phyloP scores from a whole-genome alignment of 2,329 filamentous ascomycete genomes.

The Microdochium bolleyi region DNA sequence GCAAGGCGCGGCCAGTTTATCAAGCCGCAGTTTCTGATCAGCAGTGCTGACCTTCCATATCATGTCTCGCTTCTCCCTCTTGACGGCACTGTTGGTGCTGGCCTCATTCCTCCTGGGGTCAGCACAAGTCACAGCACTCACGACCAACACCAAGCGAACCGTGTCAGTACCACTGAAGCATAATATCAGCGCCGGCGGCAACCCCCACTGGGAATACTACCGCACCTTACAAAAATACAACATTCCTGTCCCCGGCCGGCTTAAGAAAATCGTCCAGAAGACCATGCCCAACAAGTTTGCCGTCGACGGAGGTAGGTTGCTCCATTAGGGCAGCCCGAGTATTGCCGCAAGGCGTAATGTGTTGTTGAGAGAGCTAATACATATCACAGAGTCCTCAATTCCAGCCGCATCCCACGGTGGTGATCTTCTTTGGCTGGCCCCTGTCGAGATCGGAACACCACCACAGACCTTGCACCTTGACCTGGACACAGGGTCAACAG shows the following conservation, averaged over 20 bases:
- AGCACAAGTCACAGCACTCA: neutral
- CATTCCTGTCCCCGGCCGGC: constrained; percentile 16
- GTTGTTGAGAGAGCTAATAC: constrained; percentile 6
- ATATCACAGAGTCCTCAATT: constrained; percentile 19
- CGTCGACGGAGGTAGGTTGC: constrained; percentile 7
- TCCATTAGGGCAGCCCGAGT: neutral
- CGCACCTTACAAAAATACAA: constrained; percentile 23
- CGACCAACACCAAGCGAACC: neutral
- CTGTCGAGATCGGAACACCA: constrained; percentile 37
- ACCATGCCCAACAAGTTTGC: constrained; percentile 11
- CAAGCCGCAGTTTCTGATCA: too few relatives aligned
- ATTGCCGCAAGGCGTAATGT: neutral
- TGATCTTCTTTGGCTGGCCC: constrained; percentile 34
- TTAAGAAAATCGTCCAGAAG: constrained; percentile 16
- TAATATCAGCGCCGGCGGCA: constrained; percentile 11
- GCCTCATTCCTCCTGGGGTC: neutral
- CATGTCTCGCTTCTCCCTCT: neutral
- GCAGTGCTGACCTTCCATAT: too few relatives aligned
- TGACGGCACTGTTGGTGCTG: neutral
- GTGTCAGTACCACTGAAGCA: constrained; percentile 14
- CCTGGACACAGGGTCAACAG: constrained; percentile 47
- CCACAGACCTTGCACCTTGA: constrained; percentile 38
- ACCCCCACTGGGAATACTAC: constrained; percentile 19
- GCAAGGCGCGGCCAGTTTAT: too few relatives aligned
- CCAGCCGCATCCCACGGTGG: constrained; percentile 26